Base-by-base conservation (phyloP, 345 rosid species). In the Arabis hirsuta region DNA sequence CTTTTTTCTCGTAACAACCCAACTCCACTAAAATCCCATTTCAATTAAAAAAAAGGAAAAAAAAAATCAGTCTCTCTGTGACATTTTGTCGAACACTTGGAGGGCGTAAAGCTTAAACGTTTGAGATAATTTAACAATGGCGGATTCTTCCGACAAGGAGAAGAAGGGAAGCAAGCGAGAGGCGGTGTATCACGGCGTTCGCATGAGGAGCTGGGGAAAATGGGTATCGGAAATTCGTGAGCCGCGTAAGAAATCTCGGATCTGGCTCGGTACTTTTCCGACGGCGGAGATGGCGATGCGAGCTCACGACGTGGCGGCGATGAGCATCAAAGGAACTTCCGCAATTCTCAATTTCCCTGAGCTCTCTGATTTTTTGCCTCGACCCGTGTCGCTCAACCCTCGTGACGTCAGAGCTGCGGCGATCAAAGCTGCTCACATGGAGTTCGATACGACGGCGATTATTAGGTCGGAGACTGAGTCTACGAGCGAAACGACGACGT, bases 151-250 rank as follows among this genome's bases (percentile, higher is more conserved):
- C n/a, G 50, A 47, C 6, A 61, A 73, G 56, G 76, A 76, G 67
- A 66, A 73, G 70, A 68, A 53, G 36, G 54, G 65, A 57, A 24
- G 26, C 53, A 86, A 82, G 72, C 84, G 41, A 36, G 41, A 87
- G 76, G 91, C 90, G 0, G 82, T 84, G 46, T 93, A 84, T 78
- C 79, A 89, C 12, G 98, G 98, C 9, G 98, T 93, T 9, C 85
- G 98, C 64, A 90, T 86, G 96, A 78, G 98, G 61, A 68, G 91
- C 1, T 93, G 98, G 98, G 98, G 98, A 0, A 93, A 93, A 73
- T 93, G 98, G 98, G 98, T 93, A 19, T 93, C 98, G 11, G 98
- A 93, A 88, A 93, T 93, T 82, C 84, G 98, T 6, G 92, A 93
- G 73, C 98, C 98, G 24, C 71, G 97, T 50, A 93, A 93, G 82